Base-by-base conservation (phyloP, 441 rosid genomes). In the Erysimum cheiri region DNA sequence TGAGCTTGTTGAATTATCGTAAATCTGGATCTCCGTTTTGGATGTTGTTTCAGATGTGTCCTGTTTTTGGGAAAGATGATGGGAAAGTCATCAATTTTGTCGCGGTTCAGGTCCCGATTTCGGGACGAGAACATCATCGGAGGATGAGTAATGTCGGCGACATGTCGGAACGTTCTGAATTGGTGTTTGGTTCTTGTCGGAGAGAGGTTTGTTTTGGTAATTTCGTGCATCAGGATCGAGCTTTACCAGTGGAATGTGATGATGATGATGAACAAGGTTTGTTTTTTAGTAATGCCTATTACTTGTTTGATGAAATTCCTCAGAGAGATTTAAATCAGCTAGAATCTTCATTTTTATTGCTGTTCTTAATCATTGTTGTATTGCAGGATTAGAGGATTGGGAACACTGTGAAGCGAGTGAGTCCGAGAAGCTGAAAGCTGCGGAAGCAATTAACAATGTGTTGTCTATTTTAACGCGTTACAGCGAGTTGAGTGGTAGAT, bases 21-120 rank as follows among this genome's bases (percentile, higher is more conserved):
- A 93, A 87, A 73, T 92, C 90, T 58, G 96, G 96, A 56, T 84
- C 94, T 3, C 92, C 98, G 24, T 89, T 89, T 76, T 91, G 98
- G 98, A 77, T 90, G 84, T 36, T 89, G 84, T 93, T 93, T 72
- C 86, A 76, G 39, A 79, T 91, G 94, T 55, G 53, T 46, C 98
- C 96, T 2, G 84, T 93, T 57, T 91, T 89, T 52, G 73, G 81
- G 35, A 77, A 60, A 68, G 77, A 71, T 5, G 87, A 88, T 10
- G 94, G 97, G 31, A 75, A 78, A 73, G 90, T 88, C 6, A 73
- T 76, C 70, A 83, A 93, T 76, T 91, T 93, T 61, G 85, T 89
- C 26, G 97, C 93, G 12, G 95, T 83, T 78, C 98, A 93, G 81
- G 85, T 91, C 19, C 98, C 98, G 3, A 80, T 93, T 52, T 43